A percentile compares a stretch with the other conserved stretches of the same genome.
Evolutionary conservation across 2,329 filamentous ascomycete genomes (phyloP).

Genomic region (Chaetomium olivaceum): DNA sequence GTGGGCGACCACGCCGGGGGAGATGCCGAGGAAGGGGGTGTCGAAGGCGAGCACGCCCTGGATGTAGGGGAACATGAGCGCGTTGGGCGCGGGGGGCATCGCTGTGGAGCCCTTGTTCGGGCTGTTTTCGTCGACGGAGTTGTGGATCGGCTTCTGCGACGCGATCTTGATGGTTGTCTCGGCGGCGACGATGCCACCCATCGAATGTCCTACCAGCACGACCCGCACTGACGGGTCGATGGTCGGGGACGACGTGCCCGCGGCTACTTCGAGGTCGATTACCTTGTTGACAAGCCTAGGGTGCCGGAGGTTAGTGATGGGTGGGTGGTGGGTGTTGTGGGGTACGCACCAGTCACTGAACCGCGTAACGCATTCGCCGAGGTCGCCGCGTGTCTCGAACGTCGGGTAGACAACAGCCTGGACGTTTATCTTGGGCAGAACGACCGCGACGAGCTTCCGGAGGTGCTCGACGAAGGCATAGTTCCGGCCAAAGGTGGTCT

Average conservation of each 20-base stretch:
- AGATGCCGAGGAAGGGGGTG: slow-evolving; percentile 84
- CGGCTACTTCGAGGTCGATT: slow-evolving; percentile 88
- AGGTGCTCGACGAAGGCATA: slow-evolving; percentile 72
- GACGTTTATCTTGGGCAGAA: slow-evolving; percentile 69
- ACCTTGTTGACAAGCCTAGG: slow-evolving; percentile 82
- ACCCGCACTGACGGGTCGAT: slow-evolving; percentile 82
- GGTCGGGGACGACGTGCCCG: slow-evolving; percentile 77
- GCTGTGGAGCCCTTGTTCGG: slow-evolving; percentile 41
- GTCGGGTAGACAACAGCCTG: slow-evolving; percentile 72
- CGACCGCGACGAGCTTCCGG: slow-evolving; percentile 60
- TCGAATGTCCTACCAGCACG: slow-evolving; percentile 83
- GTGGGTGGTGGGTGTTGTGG: slow-evolving; percentile 15
- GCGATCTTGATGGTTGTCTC: slow-evolving; percentile 77
- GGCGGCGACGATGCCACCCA: slow-evolving; percentile 91
- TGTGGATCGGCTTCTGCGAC: slow-evolving; percentile 55
- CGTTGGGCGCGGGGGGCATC: slow-evolving; percentile 47
- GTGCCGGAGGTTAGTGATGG: background rate
- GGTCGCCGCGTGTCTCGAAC: slow-evolving; percentile 79
- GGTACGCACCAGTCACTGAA: slow-evolving; percentile 72
- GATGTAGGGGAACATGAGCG: slow-evolving; percentile 90
- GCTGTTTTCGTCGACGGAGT: slow-evolving; percentile 42
- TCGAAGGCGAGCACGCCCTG: slow-evolving; percentile 91
- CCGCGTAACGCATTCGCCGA: slow-evolving; percentile 67
- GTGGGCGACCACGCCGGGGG: slow-evolving; percentile 79
- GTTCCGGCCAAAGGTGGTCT: slow-evolving; percentile 70